phyloP scores from a whole-genome alignment of 192 early-diverging fungal genomes.

The Lobosporangium transversale region DNA sequence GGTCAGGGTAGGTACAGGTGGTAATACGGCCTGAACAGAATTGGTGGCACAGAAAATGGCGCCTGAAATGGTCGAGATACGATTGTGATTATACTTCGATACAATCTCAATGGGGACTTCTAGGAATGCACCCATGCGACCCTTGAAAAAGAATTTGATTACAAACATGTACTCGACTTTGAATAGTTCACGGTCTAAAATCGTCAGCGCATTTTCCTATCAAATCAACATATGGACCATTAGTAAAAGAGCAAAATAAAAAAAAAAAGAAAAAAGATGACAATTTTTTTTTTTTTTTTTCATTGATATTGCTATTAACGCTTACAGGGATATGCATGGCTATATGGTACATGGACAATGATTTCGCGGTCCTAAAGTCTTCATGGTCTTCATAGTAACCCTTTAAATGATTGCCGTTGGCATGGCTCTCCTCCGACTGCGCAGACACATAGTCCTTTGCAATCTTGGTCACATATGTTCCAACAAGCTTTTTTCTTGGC shows the following conservation, averaged over 20 bases:
- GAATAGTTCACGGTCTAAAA: slow-evolving; percentile 28
- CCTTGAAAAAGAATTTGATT: slow-evolving; percentile 52
- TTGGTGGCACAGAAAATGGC: slow-evolving; percentile 46
- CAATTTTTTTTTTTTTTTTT: too few relatives aligned
- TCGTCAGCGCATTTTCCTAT: slow-evolving; percentile 44
- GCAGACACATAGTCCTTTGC: slow-evolving; percentile 49
- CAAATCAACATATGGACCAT: not conserved
- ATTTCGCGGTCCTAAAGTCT: slow-evolving; percentile 36
- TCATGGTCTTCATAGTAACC: slow-evolving; percentile 50
- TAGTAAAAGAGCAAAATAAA: not conserved
- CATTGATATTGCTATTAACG: not conserved
- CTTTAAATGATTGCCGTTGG: slow-evolving; percentile 46
- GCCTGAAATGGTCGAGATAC: slow-evolving; percentile 48
- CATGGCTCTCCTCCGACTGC: slow-evolving; percentile 44
- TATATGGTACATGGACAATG: slow-evolving; percentile 44
- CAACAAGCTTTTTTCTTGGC: slow-evolving; percentile 11
- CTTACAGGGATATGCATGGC: slow-evolving; percentile 48
- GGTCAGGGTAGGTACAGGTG: slow-evolving; percentile 33
- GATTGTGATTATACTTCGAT: slow-evolving; percentile 45
- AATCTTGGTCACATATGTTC: slow-evolving; percentile 44
- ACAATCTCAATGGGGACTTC: slow-evolving; percentile 49
- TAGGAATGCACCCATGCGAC: slow-evolving; percentile 38
- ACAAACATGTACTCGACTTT: slow-evolving; percentile 48
- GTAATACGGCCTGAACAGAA: slow-evolving; percentile 41
- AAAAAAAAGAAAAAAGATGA: not conserved